Evolutionary conservation across 441 rosid genomes (phyloP).

Genomic region (Gossypium aridum): DNA sequence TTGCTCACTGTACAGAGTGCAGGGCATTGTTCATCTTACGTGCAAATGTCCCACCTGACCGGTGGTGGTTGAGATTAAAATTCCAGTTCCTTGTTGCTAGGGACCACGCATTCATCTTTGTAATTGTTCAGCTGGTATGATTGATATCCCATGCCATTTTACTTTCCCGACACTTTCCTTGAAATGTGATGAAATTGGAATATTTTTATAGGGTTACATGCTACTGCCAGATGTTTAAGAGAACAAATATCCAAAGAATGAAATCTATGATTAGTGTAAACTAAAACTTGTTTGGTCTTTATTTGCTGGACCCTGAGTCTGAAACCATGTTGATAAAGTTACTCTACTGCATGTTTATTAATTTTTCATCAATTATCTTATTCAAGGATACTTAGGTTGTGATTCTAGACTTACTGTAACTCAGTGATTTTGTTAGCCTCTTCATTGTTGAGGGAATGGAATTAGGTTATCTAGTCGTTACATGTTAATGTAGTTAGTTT

Average conservation of each 20-base stretch:
- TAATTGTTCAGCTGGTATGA: slow-evolving; percentile 89
- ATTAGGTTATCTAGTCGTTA: not conserved
- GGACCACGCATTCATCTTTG: slow-evolving; percentile 90
- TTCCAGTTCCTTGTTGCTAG: slow-evolving; percentile 96
- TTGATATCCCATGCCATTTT: not conserved
- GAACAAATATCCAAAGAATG: not conserved
- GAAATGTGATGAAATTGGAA: not conserved
- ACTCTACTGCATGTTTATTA: not conserved
- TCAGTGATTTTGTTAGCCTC: not conserved
- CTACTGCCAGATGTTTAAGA: not conserved
- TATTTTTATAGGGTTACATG: not conserved
- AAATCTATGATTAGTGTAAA: not conserved
- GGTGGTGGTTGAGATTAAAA: slow-evolving; percentile 99
- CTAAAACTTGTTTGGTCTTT: not conserved
- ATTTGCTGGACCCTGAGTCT: not conserved
- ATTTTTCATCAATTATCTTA: not conserved
- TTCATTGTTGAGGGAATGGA: not conserved
- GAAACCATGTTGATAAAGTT: not conserved
- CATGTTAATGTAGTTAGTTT: not conserved
- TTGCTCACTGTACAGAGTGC: slow-evolving; percentile 99
- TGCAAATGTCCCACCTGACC: slow-evolving; percentile 92
- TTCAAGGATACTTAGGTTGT: not conserved
- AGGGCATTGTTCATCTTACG: slow-evolving; percentile 85
- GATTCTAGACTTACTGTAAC: not conserved
- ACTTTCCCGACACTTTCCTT: not conserved